phyloP scores from a whole-genome alignment of 768 basidiomycete genomes.

The Saitozyma sp. region DNA sequence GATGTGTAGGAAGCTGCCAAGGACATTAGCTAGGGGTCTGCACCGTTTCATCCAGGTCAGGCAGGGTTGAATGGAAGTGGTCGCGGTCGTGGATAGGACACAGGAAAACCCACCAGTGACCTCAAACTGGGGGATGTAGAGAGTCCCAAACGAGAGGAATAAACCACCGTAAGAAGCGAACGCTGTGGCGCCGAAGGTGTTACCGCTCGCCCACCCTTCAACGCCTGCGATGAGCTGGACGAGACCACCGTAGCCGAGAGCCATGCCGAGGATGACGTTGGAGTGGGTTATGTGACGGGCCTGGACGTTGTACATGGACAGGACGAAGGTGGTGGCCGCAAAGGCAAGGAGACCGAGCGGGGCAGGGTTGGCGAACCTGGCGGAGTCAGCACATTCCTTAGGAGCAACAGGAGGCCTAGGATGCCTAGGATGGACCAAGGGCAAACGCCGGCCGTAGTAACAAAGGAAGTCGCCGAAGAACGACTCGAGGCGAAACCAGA shows the following conservation, averaged over 20 bases:
- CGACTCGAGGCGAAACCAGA: neutral
- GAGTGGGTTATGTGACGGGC: constrained; percentile 35
- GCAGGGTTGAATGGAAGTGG: neutral
- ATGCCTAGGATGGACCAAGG: too few relatives aligned
- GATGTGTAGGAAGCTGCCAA: constrained; percentile 25
- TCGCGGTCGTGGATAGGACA: neutral
- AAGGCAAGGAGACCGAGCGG: constrained; percentile 48
- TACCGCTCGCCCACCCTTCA: constrained; percentile 55
- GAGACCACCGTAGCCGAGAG: constrained; percentile 77
- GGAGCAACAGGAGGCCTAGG: constrained; percentile 3
- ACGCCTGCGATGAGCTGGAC: constrained; percentile 83
- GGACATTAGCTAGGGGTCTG: constrained; percentile 1
- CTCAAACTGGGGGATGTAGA: constrained; percentile 43
- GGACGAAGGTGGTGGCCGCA: constrained; percentile 50
- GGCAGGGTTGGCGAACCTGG: constrained; percentile 46
- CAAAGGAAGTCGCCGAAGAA: neutral
- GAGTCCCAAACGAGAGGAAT: constrained; percentile 40
- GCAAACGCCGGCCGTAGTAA: too few relatives aligned
- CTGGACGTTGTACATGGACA: constrained; percentile 46
- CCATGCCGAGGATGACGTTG: constrained; percentile 66
- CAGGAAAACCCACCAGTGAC: constrained; percentile 12
- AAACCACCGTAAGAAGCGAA: constrained; percentile 49
- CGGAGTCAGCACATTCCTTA: neutral
- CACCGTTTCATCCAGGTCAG: neutral
- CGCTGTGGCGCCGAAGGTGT: constrained; percentile 52